These are phyloP conservation scores for Eutrema heterophyllum DNA, from an alignment of 345 rosid species.

Conservation along the genomic window DNA sequence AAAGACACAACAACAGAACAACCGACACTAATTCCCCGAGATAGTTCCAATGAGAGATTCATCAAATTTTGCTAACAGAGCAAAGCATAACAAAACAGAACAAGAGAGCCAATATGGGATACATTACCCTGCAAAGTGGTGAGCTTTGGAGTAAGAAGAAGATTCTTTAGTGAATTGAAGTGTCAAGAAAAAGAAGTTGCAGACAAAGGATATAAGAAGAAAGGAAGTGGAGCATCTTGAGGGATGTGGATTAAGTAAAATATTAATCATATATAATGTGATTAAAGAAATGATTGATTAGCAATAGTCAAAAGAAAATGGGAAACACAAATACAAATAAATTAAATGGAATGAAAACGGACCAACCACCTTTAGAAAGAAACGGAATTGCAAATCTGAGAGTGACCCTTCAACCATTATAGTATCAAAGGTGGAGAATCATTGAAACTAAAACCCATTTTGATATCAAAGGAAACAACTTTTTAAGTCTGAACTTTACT, in stretches of 20 bases:
- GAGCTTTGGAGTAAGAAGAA: constrained; percentile 9
- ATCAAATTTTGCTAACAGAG: neutral
- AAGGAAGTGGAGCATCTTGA: constrained; percentile 23
- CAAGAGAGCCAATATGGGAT: neutral
- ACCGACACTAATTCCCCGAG: neutral
- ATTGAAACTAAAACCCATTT: neutral
- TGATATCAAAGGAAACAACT: neutral
- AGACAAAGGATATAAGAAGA: constrained; percentile 23
- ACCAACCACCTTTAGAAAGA: constrained; percentile 61
- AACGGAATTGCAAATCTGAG: constrained; percentile 50
- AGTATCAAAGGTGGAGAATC: constrained; percentile 10
- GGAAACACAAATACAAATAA: constrained; percentile 1
- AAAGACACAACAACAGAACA: constrained; percentile 14
- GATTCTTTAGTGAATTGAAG: neutral
- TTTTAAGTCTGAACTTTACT: no score
- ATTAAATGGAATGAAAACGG: constrained; percentile 28
- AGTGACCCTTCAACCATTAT: constrained; percentile 55
- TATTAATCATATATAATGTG: constrained; percentile 7
- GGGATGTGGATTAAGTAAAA: neutral
- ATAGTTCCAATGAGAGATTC: neutral
- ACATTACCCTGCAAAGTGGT: constrained; percentile 19
- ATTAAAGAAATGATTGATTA: constrained; percentile 20
- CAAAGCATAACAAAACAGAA: neutral
- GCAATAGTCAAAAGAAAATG: constrained; percentile 1
- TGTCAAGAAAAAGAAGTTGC: constrained; percentile 21